Base-by-base conservation (phyloP, 2,329 filamentous ascomycete genomes). In the Aspergillus sp. region DNA sequence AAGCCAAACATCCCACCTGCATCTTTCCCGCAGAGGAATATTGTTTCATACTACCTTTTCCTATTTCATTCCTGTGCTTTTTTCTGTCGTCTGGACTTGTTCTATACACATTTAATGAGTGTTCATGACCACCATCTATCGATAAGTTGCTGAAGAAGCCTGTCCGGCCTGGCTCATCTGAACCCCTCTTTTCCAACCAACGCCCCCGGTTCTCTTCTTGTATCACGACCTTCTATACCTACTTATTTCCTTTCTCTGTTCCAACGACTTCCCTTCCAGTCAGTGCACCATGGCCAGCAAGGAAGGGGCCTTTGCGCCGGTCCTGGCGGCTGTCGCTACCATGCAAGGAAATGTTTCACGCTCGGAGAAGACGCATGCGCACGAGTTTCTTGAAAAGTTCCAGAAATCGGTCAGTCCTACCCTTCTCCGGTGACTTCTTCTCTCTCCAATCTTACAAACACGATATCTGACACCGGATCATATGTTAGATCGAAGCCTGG, bases 351-450 rank as follows among this genome's bases (percentile, higher is more conserved):
- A 85, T 71, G 86, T 83, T 58, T 83, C 91, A 64, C 81, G 86
- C 63, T 80, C 85, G 56, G 82, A 87, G 65, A 97, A 97, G 76
- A 85, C 86, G 67, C 86, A 90, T 69, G 90, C 89, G 51, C 90
- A 96, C 66, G 84, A 91, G 66, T 98, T 85, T 67, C 78, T 98
- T 51, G 88, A 95, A 72, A 84, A 83, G 60, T 98, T 97, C 72
- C 93, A 98, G 80, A 98, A 98, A 82, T 97, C 93, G 69, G 91
- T 95, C 71, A 59, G 85, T 80, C 50, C 3, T 3, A 30, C 46
- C 22, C 45, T 17, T 45, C 45, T 49, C 49, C 10, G 10, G 12
- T 44, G 46, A 22, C 20, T 22, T 22, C 20, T 22, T 49, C 51
- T 49, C 54, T 58, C 56, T 49, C 52, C 47, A 22, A 50, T 22